Conservation (phyloP, 129 eudicot genomes). For the sunflower (Helianthus annuus) region HanXRQr2.0-SUNRISE NC_035446.2:148162567-148163066, state of each 20-base stretch:
- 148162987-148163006: conserved; percentile 50
- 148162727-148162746: conserved; percentile 21
- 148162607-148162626: no score
- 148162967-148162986: conserved; percentile 63
- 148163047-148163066: conserved; percentile 48
- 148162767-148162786: conserved; percentile 50
- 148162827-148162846: conserved; percentile 74
- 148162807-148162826: conserved; percentile 47
- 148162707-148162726: conserved; percentile 5
- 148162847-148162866: conserved; percentile 75
- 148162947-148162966: conserved; percentile 84
- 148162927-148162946: conserved; percentile 36
- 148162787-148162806: conserved; percentile 67
- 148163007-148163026: conserved; percentile 57
- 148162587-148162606: no score
- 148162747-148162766: conserved; percentile 66
- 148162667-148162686: not conserved
- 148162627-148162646: no score
- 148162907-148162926: conserved; percentile 28
- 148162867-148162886: not conserved
- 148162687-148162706: conserved; percentile 3
- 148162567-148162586: no score
- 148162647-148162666: conserved; percentile 2
- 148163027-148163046: conserved; percentile 61
- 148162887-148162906: not conserved